Evolutionary conservation across 1,284 basidiomycete genomes (phyloP).

Genomic region (Coriolopsis trogii): DNA sequence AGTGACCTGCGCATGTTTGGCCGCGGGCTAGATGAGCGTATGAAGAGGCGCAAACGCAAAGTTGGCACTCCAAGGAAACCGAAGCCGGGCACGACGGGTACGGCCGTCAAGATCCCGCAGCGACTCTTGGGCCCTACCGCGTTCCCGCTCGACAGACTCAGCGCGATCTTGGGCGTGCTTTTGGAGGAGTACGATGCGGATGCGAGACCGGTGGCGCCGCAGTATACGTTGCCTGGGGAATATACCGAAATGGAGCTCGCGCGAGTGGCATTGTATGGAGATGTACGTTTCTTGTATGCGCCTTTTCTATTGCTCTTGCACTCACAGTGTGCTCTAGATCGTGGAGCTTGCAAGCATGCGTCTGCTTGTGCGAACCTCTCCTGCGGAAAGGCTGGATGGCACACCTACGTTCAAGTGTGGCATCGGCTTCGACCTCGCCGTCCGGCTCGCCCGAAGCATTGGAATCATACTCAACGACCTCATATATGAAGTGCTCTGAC

Average conservation of each 20-base stretch:
- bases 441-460: slow-evolving; percentile 64
- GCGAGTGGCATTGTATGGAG: slow-evolving; percentile 57
- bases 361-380: slow-evolving; percentile 68
- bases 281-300: slow-evolving; percentile 43
- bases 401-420: slow-evolving; percentile 76
- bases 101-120: slow-evolving; percentile 71
- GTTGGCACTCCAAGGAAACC: slow-evolving; percentile 44
- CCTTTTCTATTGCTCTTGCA: not conserved
- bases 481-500: slow-evolving; percentile 59
- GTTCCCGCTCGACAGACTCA: slow-evolving; percentile 82
- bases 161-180: slow-evolving; percentile 84
- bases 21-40: slow-evolving; percentile 66
- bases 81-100: slow-evolving; percentile 39
- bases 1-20: slow-evolving; percentile 85
- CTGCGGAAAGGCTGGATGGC: slow-evolving; percentile 68
- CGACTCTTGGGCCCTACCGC: slow-evolving; percentile 79
- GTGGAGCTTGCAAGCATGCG: slow-evolving; percentile 71
- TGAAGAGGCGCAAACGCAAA: slow-evolving; percentile 56
- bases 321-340: slow-evolving; percentile 47
- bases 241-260: slow-evolving; percentile 71
- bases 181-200: slow-evolving; percentile 82
- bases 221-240: slow-evolving; percentile 58
- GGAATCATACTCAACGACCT: slow-evolving; percentile 69
- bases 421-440: slow-evolving; percentile 66
- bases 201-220: slow-evolving; percentile 44